A percentile compares a stretch with the other conserved stretches of the same genome.
phyloP scores from a whole-genome alignment of 2,329 filamentous ascomycete species.

The Trichophyton benhamiae region DNA sequence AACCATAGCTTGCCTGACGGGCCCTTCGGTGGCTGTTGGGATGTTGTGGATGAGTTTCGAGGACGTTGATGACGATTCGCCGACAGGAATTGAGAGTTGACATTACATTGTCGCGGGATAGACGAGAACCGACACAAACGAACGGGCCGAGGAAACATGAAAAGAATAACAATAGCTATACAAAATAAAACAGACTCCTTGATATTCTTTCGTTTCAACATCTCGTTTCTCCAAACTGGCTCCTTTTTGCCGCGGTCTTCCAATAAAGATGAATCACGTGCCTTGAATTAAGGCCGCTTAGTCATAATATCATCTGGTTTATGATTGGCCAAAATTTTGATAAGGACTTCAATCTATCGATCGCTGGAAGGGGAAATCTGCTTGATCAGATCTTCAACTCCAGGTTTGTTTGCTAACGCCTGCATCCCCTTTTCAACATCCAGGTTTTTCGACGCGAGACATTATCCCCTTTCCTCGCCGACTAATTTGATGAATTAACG shows the following conservation, averaged over 20 bases:
- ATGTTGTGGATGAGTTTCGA: neutral
- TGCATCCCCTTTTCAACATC: neutral
- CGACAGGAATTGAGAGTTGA: neutral
- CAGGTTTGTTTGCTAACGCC: neutral
- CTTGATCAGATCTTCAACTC: neutral
- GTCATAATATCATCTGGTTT: too few species aligned
- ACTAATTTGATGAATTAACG: neutral
- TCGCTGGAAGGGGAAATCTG: neutral
- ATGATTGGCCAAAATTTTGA: neutral
- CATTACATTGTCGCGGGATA: neutral
- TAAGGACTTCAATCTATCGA: neutral
- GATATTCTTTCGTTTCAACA: neutral
- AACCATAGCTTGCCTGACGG: constrained; percentile 24
- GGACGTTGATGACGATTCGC: neutral
- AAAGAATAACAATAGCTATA: neutral
- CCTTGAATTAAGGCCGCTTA: neutral
- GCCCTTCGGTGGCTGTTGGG: constrained; percentile 11
- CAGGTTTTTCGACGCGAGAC: neutral
- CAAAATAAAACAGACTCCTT: neutral
- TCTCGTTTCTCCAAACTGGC: neutral
- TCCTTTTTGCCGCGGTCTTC: neutral
- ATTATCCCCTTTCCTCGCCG: too few species aligned
- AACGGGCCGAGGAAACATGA: neutral
- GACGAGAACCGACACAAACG: neutral
- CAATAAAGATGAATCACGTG: neutral